These are phyloP conservation scores for Leersia perrieri DNA, from an alignment of 176 grass and related monocot species.

Conservation along the genomic window DNA sequence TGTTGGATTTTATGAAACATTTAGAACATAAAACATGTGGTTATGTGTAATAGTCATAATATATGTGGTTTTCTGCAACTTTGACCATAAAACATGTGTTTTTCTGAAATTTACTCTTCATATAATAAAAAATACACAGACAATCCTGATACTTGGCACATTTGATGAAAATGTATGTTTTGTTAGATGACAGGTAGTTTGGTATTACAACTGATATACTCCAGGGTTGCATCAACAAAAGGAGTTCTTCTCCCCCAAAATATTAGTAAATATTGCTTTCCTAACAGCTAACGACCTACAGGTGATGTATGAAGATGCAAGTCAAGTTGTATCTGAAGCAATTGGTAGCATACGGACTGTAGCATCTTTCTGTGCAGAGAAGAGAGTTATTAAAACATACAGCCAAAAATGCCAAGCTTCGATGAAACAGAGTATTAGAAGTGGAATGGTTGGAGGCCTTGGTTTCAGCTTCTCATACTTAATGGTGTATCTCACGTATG, in stretches of 20 bases:
- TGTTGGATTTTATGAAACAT: no score
- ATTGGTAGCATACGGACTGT: conserved; percentile 49
- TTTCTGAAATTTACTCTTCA: no score
- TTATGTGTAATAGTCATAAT: no score
- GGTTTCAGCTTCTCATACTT: conserved; percentile 54
- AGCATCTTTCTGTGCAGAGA: conserved; percentile 63
- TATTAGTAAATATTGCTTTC: not conserved
- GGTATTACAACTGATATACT: not conserved
- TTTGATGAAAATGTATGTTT: not conserved
- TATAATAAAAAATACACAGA: not conserved
- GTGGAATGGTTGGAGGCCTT: conserved; percentile 45
- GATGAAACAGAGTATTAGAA: conserved; percentile 54
- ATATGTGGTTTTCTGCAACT: no score
- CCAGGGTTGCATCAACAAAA: not conserved
- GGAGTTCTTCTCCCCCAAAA: not conserved
- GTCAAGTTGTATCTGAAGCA: conserved; percentile 59
- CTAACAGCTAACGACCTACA: not conserved
- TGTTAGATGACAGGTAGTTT: not conserved
- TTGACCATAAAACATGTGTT: no score
- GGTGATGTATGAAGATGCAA: conserved; percentile 67
- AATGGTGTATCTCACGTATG: conserved; percentile 47
- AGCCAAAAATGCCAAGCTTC: conserved; percentile 49
- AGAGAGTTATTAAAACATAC: conserved; percentile 46
- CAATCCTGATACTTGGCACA: not conserved
- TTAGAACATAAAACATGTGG: no score